Evolutionary conservation across 495 filamentous ascomycete species (phyloP).

Genomic region (Podospora fimiseda): DNA sequence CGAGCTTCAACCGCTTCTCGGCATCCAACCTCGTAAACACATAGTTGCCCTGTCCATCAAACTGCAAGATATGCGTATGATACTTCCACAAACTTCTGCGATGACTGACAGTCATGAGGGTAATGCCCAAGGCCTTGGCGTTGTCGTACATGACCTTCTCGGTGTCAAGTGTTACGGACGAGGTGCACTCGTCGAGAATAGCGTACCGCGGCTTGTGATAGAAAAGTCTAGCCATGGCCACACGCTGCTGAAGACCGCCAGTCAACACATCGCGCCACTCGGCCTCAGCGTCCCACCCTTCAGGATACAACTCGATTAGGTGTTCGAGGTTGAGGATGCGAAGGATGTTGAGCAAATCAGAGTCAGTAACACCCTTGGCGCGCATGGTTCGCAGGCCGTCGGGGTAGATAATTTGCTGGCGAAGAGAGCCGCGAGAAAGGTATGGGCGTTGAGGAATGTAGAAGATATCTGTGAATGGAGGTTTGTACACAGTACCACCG

Average conservation of each 20-base stretch:
- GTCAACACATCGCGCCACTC: conserved; percentile 93
- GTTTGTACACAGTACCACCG: conserved; percentile 85
- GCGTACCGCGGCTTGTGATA: conserved; percentile 90
- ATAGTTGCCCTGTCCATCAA: conserved; percentile 88
- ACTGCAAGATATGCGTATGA: conserved; percentile 87
- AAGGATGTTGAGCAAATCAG: conserved; percentile 70
- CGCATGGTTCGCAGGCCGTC: conserved; percentile 85
- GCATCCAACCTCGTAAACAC: conserved; percentile 89
- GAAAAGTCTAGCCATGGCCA: conserved; percentile 94
- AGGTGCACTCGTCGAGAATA: conserved; percentile 96
- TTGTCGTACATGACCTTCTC: conserved; percentile 96
- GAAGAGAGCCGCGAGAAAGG: conserved; percentile 76
- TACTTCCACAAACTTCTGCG: conserved; percentile 92
- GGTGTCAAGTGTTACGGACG: conserved; percentile 83
- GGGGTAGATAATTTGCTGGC: conserved; percentile 95
- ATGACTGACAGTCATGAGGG: conserved; percentile 93
- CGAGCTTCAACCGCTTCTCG: conserved; percentile 72
- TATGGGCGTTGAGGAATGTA: conserved; percentile 98
- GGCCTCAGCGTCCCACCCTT: conserved; percentile 88
- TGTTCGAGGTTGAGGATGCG: conserved; percentile 72
- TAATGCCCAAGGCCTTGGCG: conserved; percentile 84
- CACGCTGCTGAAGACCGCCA: conserved; percentile 88
- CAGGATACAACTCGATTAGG: conserved; percentile 69
- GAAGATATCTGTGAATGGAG: conserved; percentile 84
- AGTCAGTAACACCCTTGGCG: conserved; percentile 73